phyloP scores from a whole-genome alignment of 352 stramenopile species.

The Phytophthora boehmeriae region DNA sequence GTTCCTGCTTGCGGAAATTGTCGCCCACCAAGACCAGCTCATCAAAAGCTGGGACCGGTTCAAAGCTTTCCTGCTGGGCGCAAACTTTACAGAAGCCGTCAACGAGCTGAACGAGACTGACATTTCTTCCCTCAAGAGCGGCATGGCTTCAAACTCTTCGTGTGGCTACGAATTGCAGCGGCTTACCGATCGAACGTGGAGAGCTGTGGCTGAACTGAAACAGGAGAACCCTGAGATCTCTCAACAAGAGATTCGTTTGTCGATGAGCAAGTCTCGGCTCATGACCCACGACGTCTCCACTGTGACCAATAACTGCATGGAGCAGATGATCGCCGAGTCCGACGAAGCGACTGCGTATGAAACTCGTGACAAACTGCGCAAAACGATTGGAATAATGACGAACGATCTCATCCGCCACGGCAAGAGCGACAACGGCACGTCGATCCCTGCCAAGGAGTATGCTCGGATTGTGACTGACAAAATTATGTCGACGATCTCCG shows the following conservation, averaged over 20 bases:
- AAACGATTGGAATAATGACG: conserved; percentile 36
- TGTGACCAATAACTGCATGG: conserved; percentile 39
- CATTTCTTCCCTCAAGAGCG: conserved; percentile 25
- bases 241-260: conserved; percentile 7
- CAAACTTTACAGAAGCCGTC: conserved; percentile 17
- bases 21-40: conserved; percentile 13
- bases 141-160: conserved; percentile 24
- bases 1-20: conserved; percentile 13
- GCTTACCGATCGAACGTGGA: conserved; percentile 20
- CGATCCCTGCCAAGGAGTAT: conserved; percentile 34
- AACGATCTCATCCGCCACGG: conserved; percentile 35
- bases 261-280: conserved; percentile 14
- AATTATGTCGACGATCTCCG: conserved; percentile 31
- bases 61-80: conserved; percentile 13
- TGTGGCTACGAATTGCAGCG: conserved; percentile 38
- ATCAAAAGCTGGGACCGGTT: conserved; percentile 18
- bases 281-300: conserved; percentile 17
- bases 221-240: conserved; percentile 9
- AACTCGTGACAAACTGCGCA: conserved; percentile 33
- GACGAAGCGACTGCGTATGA: conserved; percentile 25
- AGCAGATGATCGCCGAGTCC: conserved; percentile 36
- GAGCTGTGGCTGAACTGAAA: conserved; percentile 19
- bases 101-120: conserved; percentile 24
- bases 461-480: conserved; percentile 31
- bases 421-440: conserved; percentile 38